Percentiles rank a stretch among this genome's conserved stretches.
These are phyloP conservation scores for Chrysanthemum lavandulifolium DNA, from an alignment of 129 eudicot genomes.

Conservation along the genomic window DNA sequence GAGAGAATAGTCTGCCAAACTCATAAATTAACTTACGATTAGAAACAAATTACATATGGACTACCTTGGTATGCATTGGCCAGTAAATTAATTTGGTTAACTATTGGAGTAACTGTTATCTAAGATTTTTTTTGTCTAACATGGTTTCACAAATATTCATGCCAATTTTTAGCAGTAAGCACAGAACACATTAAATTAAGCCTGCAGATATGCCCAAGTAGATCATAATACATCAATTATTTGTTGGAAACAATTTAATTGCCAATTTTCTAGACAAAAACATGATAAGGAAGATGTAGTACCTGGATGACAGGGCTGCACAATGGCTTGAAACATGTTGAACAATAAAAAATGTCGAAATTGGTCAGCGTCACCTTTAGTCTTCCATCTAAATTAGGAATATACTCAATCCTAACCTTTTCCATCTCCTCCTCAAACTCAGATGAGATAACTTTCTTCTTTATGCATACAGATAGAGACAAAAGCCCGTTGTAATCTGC, in stretches of 20 bases:
- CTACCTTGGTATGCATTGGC: not conserved
- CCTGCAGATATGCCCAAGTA: not conserved
- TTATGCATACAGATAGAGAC: not conserved
- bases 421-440: constrained; percentile 6
- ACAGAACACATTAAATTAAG: too few species aligned
- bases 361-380: not conserved
- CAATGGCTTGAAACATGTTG: not conserved
- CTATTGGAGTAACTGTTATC: too few species aligned
- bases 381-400: not conserved
- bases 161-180: too few species aligned
- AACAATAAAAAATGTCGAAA: not conserved
- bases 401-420: not conserved
- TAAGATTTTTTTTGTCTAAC: too few species aligned
- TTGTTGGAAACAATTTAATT: not conserved
- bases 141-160: too few species aligned
- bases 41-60: not conserved
- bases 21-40: too few species aligned
- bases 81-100: too few species aligned
- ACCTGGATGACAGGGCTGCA: not conserved
- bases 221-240: not conserved
- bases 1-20: too few species aligned
- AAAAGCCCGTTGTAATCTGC: not conserved
- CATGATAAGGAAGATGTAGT: not conserved
- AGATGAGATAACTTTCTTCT: not conserved
- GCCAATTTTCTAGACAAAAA: not conserved